Base-by-base conservation (phyloP, 140 eudicot species). In the Stevia rebaudiana region DNA sequence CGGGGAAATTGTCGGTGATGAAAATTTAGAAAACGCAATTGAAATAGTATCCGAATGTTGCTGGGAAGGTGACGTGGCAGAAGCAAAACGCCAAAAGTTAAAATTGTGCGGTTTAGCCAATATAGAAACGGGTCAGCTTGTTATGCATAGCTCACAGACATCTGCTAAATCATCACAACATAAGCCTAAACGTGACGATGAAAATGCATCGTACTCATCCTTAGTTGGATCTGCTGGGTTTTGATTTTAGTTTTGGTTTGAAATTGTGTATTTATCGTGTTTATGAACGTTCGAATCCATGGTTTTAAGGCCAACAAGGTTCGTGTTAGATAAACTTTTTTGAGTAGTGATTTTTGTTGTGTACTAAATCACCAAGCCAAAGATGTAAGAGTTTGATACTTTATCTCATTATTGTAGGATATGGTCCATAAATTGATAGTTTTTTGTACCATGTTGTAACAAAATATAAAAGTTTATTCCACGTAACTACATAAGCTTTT, bases 171-270 rank as follows among this genome's bases (percentile, higher is more conserved):
- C 13, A 6, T 65, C 66, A 11, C 74, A 69, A 6, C 71, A 52
- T 63, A 82, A 68, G 15, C 33, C 71, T 12, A 58, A 16, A 55
- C 44, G 74, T 61, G 63, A 74, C 9, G 98, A 92, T 81, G 98
- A 92, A 78, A 85, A 92, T 69, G 95, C 81, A 46, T 76, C 95
- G 0, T 92, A 92, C 70, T 92, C 96, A 0, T 83, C 98, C 17
- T 71, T 92, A 52, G 98, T 92, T 16, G 98, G 83, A 52, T 92
- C 98, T 9, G 88, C 96, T 65, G 98, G 96, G 35, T 88, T 85
- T 73, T 57, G 63, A 56, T 52, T 49, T 17, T 48, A 25, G 4
- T 54, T 54, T 55, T 54, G 22, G 4, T 48, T 47, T 48, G 84
- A 71, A 77, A 51, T 31, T 25, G 15, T 61, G 2, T 37, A 17